Evolutionary conservation across 441 rosid species (phyloP).

Genomic region (Arabidopsis lyrata): DNA sequence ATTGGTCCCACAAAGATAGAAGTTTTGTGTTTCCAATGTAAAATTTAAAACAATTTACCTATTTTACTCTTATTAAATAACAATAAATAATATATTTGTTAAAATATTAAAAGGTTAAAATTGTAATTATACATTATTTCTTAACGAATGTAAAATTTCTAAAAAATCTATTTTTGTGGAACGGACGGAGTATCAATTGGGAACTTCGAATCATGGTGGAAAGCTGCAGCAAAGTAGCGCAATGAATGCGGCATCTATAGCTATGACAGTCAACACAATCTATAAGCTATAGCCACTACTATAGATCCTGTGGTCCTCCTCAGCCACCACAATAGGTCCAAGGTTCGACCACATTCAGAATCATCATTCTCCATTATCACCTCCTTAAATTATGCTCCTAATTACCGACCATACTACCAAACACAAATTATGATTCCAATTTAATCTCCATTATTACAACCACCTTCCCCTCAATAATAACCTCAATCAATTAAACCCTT

Average conservation of each 20-base stretch:
- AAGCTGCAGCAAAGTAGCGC: slow-evolving; percentile 3
- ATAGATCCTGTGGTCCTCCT: slow-evolving; percentile 7
- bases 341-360: neutral
- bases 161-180: too few relatives aligned
- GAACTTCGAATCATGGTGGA: neutral
- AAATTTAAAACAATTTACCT: too few relatives aligned
- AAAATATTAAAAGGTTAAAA: too few relatives aligned
- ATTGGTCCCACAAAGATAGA: too few relatives aligned
- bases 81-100: too few relatives aligned
- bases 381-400: slow-evolving; percentile 28
- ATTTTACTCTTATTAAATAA: too few relatives aligned
- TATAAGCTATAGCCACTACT: neutral
- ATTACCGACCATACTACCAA: slow-evolving; percentile 42
- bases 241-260: neutral
- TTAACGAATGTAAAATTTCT: too few relatives aligned
- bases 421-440: slow-evolving; percentile 29
- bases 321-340: slow-evolving; percentile 1
- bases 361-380: neutral
- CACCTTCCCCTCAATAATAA: slow-evolving; percentile 32
- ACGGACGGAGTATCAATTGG: too few relatives aligned
- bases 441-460: slow-evolving; percentile 38
- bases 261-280: neutral
- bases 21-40: too few relatives aligned
- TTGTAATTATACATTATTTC: too few relatives aligned
- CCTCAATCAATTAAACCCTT: slow-evolving; percentile 14